These are phyloP conservation scores for Penicillium corylophilum DNA, from an alignment of 2,329 filamentous ascomycete genomes.

Conservation along the genomic window DNA sequence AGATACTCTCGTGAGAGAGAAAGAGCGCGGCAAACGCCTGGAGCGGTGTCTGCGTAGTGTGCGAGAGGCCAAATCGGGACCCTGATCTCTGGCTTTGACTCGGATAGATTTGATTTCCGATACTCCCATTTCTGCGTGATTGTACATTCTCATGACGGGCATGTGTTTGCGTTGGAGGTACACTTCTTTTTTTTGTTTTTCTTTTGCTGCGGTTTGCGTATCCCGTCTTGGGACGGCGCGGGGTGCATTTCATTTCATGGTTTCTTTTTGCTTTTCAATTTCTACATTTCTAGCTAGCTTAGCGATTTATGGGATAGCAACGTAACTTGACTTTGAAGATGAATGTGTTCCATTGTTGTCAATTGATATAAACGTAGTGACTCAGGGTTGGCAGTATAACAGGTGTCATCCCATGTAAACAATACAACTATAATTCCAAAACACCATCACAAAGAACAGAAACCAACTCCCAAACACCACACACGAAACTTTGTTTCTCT, in stretches of 20 bases:
- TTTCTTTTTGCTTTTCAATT: background rate
- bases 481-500: background rate
- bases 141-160: slow-evolving; percentile 22
- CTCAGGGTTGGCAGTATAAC: background rate
- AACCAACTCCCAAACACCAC: background rate
- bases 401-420: background rate
- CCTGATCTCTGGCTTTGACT: background rate
- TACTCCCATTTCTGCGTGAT: background rate
- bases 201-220: background rate
- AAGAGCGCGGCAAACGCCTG: slow-evolving; percentile 75
- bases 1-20: slow-evolving; percentile 77
- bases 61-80: slow-evolving; percentile 25
- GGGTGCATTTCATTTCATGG: slow-evolving; percentile 4
- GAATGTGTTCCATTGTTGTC: background rate
- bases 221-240: background rate
- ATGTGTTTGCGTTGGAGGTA: slow-evolving; percentile 13
- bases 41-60: slow-evolving; percentile 71
- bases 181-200: background rate
- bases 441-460: background rate
- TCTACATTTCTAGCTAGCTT: slow-evolving; percentile 5
- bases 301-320: background rate
- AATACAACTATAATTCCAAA: background rate
- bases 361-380: background rate
- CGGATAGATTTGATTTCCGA: slow-evolving; percentile 1
- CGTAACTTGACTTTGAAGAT: background rate